Percentiles rank a stretch among this genome's conserved stretches.
Evolutionary conservation across 2,329 filamentous ascomycete species (phyloP).

Genomic region (Xenosphaeropsis pyriputrescens): DNA sequence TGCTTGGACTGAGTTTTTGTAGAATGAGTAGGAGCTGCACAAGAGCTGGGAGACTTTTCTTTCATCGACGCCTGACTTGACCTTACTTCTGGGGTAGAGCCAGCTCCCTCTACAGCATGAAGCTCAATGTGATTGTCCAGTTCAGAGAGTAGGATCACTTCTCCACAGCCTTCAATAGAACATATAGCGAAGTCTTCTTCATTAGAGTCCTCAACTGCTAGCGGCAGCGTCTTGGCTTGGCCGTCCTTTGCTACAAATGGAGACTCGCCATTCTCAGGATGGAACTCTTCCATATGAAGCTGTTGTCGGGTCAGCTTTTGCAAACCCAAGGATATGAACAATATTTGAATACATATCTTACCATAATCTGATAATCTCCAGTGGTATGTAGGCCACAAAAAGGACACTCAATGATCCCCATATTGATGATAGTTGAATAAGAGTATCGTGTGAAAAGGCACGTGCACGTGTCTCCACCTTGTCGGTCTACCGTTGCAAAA

Average conservation of each 20-base stretch:
- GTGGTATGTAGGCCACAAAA: constrained; percentile 22
- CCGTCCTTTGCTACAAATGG: constrained; percentile 15
- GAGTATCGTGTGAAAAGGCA: too few species aligned
- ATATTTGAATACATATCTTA: constrained; percentile 8
- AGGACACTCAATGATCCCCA: constrained; percentile 17
- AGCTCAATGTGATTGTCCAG: constrained; percentile 44
- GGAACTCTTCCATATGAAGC: constrained; percentile 17
- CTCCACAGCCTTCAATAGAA: constrained; percentile 40
- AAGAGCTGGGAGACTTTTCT: too few species aligned
- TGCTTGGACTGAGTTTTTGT: constrained; percentile 1
- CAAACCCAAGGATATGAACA: constrained; percentile 2
- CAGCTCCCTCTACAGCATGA: constrained; percentile 21
- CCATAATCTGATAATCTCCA: constrained; percentile 22
- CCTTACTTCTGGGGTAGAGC: too few species aligned
- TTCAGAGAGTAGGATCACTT: constrained; percentile 35
- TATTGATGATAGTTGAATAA: not conserved
- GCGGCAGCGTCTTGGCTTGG: constrained; percentile 5
- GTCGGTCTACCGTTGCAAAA: too few species aligned
- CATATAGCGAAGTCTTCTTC: constrained; percentile 34
- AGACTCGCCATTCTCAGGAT: constrained; percentile 15
- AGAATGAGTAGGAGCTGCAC: too few species aligned
- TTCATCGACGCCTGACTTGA: too few species aligned
- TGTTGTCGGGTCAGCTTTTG: constrained; percentile 1
- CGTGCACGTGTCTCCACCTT: too few species aligned
- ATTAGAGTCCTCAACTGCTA: constrained; percentile 7